Conservation (phyloP, 2,329 filamentous ascomycete genomes). For the Didymella keratinophila region DNA sequence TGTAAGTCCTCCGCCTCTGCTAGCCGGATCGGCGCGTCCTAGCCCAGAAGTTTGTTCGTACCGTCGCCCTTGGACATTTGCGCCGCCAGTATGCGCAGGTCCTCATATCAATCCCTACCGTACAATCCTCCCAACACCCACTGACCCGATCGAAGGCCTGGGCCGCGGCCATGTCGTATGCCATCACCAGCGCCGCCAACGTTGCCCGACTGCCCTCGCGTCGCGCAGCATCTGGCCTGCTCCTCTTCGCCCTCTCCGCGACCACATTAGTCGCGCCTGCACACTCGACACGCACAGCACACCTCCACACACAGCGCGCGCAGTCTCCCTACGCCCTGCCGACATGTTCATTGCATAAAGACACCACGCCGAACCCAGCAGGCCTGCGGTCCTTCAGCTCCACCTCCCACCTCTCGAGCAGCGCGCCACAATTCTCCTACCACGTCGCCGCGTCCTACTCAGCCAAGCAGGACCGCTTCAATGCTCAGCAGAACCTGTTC, state of each 20-base stretch:
- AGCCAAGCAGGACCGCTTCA: slow-evolving; percentile 50
- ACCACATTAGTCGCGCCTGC: slow-evolving; percentile 29
- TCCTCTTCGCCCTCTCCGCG: slow-evolving; percentile 44
- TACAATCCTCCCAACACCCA: slow-evolving; percentile 15
- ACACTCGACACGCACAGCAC: slow-evolving; percentile 30
- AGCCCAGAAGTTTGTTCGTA: slow-evolving; percentile 39
- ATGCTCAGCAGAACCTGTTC: slow-evolving; percentile 48
- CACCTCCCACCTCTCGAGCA: slow-evolving; percentile 38
- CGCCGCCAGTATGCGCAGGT: slow-evolving; percentile 30
- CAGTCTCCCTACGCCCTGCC: slow-evolving; percentile 30
- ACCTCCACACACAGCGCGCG: slow-evolving; percentile 26
- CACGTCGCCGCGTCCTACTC: slow-evolving; percentile 53
- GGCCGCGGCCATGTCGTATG: slow-evolving; percentile 51
- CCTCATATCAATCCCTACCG: slow-evolving; percentile 10
- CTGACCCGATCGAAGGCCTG: slow-evolving; percentile 41
- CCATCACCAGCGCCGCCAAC: slow-evolving; percentile 40
- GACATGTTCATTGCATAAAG: slow-evolving; percentile 43
- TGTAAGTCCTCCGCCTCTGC: slow-evolving; percentile 31
- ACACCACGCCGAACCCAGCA: slow-evolving; percentile 38
- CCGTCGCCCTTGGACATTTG: slow-evolving; percentile 17
- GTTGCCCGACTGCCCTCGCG: slow-evolving; percentile 34
- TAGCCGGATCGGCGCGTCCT: slow-evolving; percentile 43
- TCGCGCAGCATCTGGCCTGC: slow-evolving; percentile 38
- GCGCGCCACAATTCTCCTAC: slow-evolving; percentile 47
- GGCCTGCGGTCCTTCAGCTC: slow-evolving; percentile 44